Evolutionary conservation across 2,329 filamentous ascomycete species (phyloP).

Genomic region (Achaetomium macrosporum): DNA sequence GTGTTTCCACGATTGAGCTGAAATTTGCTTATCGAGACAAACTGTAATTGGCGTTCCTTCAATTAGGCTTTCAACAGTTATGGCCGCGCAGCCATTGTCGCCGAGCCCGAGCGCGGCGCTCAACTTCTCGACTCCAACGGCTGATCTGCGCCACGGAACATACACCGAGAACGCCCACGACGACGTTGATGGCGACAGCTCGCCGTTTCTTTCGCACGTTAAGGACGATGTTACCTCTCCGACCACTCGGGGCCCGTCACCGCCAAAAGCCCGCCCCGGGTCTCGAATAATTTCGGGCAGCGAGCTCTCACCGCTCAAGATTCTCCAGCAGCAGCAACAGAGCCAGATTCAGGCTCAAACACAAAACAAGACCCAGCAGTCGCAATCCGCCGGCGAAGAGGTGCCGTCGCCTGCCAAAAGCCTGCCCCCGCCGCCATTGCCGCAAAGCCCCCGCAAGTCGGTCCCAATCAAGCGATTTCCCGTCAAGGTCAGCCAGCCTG

Average conservation of each 20-base stretch:
- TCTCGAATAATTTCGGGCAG: conserved; percentile 53
- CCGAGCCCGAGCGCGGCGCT: conserved; percentile 34
- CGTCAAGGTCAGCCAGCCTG: conserved; percentile 45
- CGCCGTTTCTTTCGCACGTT: conserved; percentile 29
- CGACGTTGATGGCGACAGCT: conserved; percentile 24
- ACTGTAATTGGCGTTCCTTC: neutral
- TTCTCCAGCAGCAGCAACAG: conserved; percentile 35
- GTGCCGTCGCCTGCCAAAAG: conserved; percentile 25
- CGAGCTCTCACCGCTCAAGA: conserved; percentile 54
- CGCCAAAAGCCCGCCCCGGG: conserved; percentile 42
- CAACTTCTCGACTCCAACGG: conserved; percentile 33
- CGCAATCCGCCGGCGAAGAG: conserved; percentile 22
- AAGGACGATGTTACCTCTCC: conserved; percentile 37
- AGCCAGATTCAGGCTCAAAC: conserved; percentile 16
- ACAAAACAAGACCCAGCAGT: conserved; percentile 19
- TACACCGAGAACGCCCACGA: conserved; percentile 24
- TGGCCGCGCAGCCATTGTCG: conserved; percentile 37
- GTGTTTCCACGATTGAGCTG: conserved; percentile 2
- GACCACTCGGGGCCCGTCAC: conserved; percentile 38
- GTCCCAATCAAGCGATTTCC: conserved; percentile 55
- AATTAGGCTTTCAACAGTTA: conserved; percentile 12
- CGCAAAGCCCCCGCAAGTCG: conserved; percentile 41
- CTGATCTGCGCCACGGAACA: conserved; percentile 28
- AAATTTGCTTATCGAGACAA: neutral
- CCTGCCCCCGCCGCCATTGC: conserved; percentile 29